Percentiles rank a stretch among this genome's conserved stretches.
phyloP scores from a whole-genome alignment of 805 yeast genomes.

The Candida sanyiensis region DNA sequence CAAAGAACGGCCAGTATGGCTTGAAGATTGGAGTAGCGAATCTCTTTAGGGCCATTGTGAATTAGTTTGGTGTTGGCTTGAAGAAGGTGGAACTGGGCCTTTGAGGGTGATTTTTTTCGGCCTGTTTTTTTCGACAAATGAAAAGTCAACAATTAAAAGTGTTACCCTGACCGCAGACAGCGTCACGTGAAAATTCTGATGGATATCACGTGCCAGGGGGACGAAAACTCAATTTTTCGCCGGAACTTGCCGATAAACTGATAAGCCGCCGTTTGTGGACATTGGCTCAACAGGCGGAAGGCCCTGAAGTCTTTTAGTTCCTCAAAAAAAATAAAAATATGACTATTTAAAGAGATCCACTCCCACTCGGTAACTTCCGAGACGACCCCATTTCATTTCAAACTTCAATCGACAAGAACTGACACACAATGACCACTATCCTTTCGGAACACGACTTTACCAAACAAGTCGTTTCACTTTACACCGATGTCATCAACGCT shows the following conservation, averaged over 20 bases:
- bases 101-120: constrained; percentile 3
- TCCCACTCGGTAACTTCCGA: not conserved
- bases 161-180: not conserved
- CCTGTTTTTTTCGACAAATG: constrained; percentile 3
- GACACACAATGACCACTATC: constrained; percentile 3
- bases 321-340: not conserved
- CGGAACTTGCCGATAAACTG: constrained; percentile 1
- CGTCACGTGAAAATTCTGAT: not conserved
- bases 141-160: constrained; percentile 2
- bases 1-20: constrained; percentile 84
- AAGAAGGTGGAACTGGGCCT: not conserved
- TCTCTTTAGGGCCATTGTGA: constrained; percentile 32
- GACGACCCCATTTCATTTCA: no score
- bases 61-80: constrained; percentile 1
- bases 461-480: constrained; percentile 20
- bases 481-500: constrained; percentile 71
- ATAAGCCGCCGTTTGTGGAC: not conserved
- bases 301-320: not conserved
- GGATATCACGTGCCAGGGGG: not conserved
- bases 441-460: constrained; percentile 22
- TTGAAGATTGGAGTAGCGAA: constrained; percentile 44
- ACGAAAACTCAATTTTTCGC: no score
- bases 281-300: not conserved
- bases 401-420: not conserved
- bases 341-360: not conserved